Conservation (phyloP, 257 asterid species). For the Galeopsis tetrahit region DNA sequence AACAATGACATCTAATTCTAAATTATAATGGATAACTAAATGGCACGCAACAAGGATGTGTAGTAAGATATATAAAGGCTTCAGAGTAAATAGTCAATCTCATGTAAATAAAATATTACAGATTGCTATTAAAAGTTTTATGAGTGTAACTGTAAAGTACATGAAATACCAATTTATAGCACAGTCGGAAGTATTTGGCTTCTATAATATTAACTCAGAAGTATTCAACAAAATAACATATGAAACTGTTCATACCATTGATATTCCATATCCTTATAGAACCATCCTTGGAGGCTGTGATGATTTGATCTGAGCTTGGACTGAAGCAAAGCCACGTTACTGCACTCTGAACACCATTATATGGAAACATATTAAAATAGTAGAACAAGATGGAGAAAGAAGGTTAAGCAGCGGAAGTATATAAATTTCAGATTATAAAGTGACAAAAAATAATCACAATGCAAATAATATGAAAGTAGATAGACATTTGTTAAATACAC, state of each 20-base stretch:
- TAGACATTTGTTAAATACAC: constrained; percentile 2
- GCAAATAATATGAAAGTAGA: neutral
- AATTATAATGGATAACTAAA: constrained; percentile 1
- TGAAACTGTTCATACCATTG: constrained; percentile 59
- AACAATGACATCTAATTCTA: constrained; percentile 12
- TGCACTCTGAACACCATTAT: constrained; percentile 77
- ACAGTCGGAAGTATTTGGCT: constrained; percentile 21
- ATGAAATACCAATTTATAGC: neutral
- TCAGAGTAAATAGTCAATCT: constrained; percentile 14
- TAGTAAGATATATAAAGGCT: neutral
- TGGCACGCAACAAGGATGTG: constrained; percentile 8
- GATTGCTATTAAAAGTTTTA: constrained; percentile 1
- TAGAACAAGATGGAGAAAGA: constrained; percentile 21
- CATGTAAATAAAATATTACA: neutral
- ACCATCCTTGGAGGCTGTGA: constrained; percentile 97
- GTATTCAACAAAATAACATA: constrained; percentile 3
- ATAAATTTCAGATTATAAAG: constrained; percentile 18
- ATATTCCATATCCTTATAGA: constrained; percentile 91
- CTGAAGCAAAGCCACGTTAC: constrained; percentile 97
- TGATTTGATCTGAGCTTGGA: constrained; percentile 84
- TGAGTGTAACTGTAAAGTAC: neutral
- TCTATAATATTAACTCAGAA: constrained; percentile 14
- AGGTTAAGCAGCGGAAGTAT: constrained; percentile 17
- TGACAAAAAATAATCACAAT: constrained; percentile 1
- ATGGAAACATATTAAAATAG: constrained; percentile 12